A percentile compares a stretch with the other conserved stretches of the same genome.
phyloP scores from a whole-genome alignment of 78 protist genomes.

The Ministeria vibrans region DNA sequence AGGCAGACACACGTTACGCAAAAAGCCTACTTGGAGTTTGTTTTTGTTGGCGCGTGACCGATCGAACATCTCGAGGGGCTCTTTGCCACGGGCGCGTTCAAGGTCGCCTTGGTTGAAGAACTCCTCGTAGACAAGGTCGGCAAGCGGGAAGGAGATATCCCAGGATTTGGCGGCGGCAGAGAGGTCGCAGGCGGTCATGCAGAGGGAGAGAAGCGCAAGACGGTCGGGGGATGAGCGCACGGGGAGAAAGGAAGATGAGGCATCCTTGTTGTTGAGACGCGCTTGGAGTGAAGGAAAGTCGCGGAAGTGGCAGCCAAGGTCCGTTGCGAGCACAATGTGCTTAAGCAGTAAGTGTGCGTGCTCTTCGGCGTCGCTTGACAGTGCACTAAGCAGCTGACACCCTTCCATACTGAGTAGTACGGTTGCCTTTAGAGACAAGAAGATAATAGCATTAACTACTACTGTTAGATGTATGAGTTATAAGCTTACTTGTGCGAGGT shows the following conservation, averaged over 20 bases:
- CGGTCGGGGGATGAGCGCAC: background rate
- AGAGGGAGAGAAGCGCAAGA: background rate
- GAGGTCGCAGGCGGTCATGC: constrained; percentile 4
- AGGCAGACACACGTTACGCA: background rate
- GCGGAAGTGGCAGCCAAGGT: constrained; percentile 5
- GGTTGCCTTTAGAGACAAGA: too few species aligned
- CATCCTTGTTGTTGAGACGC: background rate
- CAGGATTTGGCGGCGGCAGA: background rate
- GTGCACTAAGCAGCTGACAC: too few species aligned
- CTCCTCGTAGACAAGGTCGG: background rate
- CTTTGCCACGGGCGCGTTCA: background rate
- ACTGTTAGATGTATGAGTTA: too few species aligned
- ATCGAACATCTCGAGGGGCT: background rate
- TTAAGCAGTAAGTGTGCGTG: too few species aligned
- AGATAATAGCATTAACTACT: too few species aligned
- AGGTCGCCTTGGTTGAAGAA: constrained; percentile 14
- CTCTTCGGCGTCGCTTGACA: too few species aligned
- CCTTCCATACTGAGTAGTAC: too few species aligned
- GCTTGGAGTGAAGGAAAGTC: background rate
- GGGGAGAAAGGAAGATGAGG: background rate
- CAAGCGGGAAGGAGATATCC: background rate
- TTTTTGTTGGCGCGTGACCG: background rate
- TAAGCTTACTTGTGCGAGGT: background rate
- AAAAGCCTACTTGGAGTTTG: constrained; percentile 12
- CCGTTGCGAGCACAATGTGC: background rate